A percentile compares a stretch with the other conserved stretches of the same genome.
Evolutionary conservation across 2,329 filamentous ascomycete species (phyloP).

Genomic region (Xylogone sp.): DNA sequence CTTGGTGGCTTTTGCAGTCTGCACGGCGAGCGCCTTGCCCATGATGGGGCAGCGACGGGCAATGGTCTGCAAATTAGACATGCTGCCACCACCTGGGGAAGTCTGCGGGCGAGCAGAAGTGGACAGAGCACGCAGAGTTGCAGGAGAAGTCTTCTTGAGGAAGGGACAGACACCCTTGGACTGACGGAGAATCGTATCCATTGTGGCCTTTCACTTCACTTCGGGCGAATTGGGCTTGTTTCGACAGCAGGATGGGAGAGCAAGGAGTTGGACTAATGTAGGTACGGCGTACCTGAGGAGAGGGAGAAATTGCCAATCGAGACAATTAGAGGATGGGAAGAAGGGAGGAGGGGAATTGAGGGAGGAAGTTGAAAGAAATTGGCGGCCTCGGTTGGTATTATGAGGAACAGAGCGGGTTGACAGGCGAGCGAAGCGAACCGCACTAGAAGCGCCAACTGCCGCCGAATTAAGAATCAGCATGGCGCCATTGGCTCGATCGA

Average conservation of each 20-base stretch:
- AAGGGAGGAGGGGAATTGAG: background rate
- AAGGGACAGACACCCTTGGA: slow-evolving; percentile 98
- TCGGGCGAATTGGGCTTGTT: background rate
- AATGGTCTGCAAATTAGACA: slow-evolving; percentile 94
- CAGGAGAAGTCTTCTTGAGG: slow-evolving; percentile 88
- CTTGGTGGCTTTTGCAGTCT: slow-evolving; percentile 57
- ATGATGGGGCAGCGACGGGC: slow-evolving; percentile 96
- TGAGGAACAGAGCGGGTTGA: background rate
- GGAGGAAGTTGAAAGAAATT: background rate
- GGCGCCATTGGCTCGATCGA: background rate
- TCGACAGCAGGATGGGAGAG: background rate
- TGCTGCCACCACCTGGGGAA: slow-evolving; percentile 81
- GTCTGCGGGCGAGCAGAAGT: slow-evolving; percentile 57
- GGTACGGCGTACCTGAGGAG: background rate
- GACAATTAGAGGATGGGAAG: background rate
- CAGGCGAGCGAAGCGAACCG: background rate
- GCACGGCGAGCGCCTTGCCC: slow-evolving; percentile 93
- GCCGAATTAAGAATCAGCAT: background rate
- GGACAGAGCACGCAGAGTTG: slow-evolving; percentile 85
- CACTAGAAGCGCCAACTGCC: background rate
- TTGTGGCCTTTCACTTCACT: slow-evolving; percentile 38
- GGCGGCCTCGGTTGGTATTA: background rate
- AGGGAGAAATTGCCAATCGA: background rate
- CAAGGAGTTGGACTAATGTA: background rate
- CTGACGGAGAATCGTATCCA: slow-evolving; percentile 94